Conservation (phyloP, 768 basidiomycete genomes). For the Mycena galopus region DNA sequence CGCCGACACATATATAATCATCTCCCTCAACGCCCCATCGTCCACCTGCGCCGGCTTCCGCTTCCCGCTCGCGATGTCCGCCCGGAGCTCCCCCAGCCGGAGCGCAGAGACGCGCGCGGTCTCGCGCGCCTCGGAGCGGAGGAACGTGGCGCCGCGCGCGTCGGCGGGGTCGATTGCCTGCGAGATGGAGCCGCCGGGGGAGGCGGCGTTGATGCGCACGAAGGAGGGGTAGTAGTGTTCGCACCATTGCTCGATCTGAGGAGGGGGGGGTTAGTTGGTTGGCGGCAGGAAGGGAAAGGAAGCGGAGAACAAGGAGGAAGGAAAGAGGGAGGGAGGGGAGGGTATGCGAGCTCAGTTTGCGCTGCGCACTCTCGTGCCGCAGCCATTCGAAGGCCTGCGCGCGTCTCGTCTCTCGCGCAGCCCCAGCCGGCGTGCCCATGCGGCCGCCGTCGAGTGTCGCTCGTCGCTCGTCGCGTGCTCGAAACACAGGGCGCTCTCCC, state of each 20-base stretch:
- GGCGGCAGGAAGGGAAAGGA: too few species aligned
- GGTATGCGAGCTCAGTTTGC: too few species aligned
- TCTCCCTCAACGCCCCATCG: background rate
- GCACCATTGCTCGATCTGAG: constrained; percentile 91
- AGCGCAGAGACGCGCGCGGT: constrained; percentile 48
- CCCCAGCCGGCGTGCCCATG: too few species aligned
- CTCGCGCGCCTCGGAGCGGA: constrained; percentile 59
- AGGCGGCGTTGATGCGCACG: constrained; percentile 58
- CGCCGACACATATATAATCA: constrained; percentile 3
- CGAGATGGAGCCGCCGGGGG: constrained; percentile 19
- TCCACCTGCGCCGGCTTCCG: background rate
- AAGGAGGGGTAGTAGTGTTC: constrained; percentile 96
- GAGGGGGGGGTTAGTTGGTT: background rate
- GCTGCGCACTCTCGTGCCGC: too few species aligned
- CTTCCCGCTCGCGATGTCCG: background rate
- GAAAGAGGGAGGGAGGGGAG: too few species aligned
- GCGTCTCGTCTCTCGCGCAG: too few species aligned
- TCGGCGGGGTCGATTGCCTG: constrained; percentile 63
- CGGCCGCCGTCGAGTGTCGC: too few species aligned
- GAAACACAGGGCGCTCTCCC: too few species aligned
- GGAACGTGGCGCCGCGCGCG: constrained; percentile 66
- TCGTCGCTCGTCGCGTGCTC: too few species aligned
- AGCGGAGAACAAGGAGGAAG: constrained; percentile 22
- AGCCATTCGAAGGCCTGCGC: too few species aligned
- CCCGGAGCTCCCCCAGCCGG: constrained; percentile 44